These are phyloP conservation scores for Colletotrichum karsti DNA, from an alignment of 2,329 filamentous ascomycete species.

Conservation along the genomic window DNA sequence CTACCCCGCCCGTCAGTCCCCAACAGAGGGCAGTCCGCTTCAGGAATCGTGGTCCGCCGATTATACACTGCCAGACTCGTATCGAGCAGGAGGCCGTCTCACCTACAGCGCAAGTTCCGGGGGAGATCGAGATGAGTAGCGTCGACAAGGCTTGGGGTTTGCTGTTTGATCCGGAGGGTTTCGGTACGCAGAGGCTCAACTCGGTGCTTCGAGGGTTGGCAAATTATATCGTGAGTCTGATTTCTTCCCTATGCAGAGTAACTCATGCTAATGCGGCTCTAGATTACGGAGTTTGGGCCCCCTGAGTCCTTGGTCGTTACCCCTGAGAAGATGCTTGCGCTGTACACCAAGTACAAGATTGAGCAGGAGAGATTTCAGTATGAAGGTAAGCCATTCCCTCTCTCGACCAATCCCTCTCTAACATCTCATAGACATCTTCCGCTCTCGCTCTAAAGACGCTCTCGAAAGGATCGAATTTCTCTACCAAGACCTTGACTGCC, in stretches of 20 bases:
- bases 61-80: conserved; percentile 20
- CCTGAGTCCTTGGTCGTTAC: conserved; percentile 68
- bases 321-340: conserved; percentile 77
- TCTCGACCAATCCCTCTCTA: neutral
- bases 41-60: conserved; percentile 1
- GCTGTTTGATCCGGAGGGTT: conserved; percentile 74
- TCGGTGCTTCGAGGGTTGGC: conserved; percentile 80
- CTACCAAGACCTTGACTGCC: conserved; percentile 60
- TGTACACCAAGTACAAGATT: conserved; percentile 75
- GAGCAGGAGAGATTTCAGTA: conserved; percentile 75
- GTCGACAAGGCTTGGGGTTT: conserved; percentile 80
- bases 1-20: conserved; percentile 8
- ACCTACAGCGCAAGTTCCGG: neutral
- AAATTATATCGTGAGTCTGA: conserved; percentile 70
- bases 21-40: conserved; percentile 16
- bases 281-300: conserved; percentile 40
- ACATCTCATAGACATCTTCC: conserved; percentile 59
- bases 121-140: conserved; percentile 56
- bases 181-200: conserved; percentile 72
- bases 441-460: conserved; percentile 45
- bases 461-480: conserved; percentile 65
- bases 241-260: neutral
- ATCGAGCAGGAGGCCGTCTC: neutral
- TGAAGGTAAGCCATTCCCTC: conserved; percentile 57
- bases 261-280: neutral